A percentile compares a stretch with the other conserved stretches of the same genome.
Conservation (phyloP, 2,329 filamentous ascomycete genomes). For the Ilyonectria mors-panacis region DNA sequence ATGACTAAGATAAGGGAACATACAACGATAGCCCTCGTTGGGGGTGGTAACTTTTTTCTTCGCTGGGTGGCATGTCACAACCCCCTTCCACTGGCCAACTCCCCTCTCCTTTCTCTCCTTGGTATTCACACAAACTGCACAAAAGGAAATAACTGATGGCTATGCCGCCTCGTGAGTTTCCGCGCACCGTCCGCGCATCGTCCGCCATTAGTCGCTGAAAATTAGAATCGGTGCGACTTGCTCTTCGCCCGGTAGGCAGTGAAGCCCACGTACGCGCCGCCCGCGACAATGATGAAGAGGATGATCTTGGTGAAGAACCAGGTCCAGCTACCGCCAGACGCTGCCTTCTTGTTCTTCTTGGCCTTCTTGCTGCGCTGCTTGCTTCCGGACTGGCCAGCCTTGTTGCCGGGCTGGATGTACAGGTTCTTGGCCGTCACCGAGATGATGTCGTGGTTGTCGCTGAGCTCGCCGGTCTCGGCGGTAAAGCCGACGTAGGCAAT, state of each 20-base stretch:
- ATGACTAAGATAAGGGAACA: slow-evolving; percentile 26
- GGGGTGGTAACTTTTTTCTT: slow-evolving; percentile 17
- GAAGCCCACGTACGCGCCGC: slow-evolving; percentile 86
- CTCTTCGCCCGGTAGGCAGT: slow-evolving; percentile 83
- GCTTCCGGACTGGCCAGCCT: slow-evolving; percentile 52
- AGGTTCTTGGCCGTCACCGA: slow-evolving; percentile 89
- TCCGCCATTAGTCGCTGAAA: neutral
- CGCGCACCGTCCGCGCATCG: slow-evolving; percentile 9
- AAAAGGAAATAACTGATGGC: slow-evolving; percentile 24
- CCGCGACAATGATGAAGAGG: slow-evolving; percentile 78
- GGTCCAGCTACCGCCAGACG: slow-evolving; percentile 66
- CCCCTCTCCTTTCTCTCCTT: neutral
- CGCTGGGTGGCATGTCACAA: slow-evolving; percentile 16
- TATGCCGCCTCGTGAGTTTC: slow-evolving; percentile 16
- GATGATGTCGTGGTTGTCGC: slow-evolving; percentile 98
- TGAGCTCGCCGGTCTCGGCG: slow-evolving; percentile 94
- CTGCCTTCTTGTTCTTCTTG: slow-evolving; percentile 54
- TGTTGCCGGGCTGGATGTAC: slow-evolving; percentile 75
- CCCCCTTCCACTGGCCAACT: neutral
- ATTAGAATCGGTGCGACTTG: slow-evolving; percentile 71
- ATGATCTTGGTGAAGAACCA: slow-evolving; percentile 86
- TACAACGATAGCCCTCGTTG: slow-evolving; percentile 18
- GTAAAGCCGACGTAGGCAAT: slow-evolving; percentile 83
- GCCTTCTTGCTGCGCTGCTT: slow-evolving; percentile 56
- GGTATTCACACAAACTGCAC: slow-evolving; percentile 30